These are phyloP conservation scores for Didymella sp. DNA, from an alignment of 2,329 filamentous ascomycete species.

Conservation along the genomic window DNA sequence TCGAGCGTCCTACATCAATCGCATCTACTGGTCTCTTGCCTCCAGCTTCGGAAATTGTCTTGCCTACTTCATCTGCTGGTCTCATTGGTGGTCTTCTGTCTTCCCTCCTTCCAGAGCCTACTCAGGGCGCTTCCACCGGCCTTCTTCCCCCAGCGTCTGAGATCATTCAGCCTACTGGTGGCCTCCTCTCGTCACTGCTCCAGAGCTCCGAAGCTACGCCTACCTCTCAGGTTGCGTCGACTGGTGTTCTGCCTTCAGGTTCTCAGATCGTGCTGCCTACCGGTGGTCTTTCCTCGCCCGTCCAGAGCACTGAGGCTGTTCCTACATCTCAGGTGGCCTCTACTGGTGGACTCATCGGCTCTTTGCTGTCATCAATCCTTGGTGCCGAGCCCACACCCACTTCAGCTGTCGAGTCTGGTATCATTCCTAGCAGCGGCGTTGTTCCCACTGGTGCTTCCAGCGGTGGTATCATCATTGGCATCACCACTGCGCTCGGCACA, in stretches of 20 bases:
- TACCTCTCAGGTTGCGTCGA: conserved; percentile 8
- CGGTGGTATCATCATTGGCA: conserved; percentile 44
- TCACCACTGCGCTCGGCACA: conserved; percentile 46
- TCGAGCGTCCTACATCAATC: conserved; percentile 3
- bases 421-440: conserved; percentile 31
- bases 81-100: conserved; percentile 25
- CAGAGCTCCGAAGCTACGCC: conserved; percentile 1
- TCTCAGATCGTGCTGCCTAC: conserved; percentile 20
- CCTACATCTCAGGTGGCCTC: conserved; percentile 4
- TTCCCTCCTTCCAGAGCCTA: conserved; percentile 22
- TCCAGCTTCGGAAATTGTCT: conserved; percentile 15
- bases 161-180: conserved; percentile 6
- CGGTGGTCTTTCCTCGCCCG: conserved; percentile 22
- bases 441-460: conserved; percentile 30
- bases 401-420: conserved; percentile 32
- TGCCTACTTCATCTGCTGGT: conserved; percentile 20
- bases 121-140: conserved; percentile 12
- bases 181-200: not conserved
- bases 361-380: conserved; percentile 25
- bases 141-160: conserved; percentile 12
- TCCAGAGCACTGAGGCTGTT: conserved; percentile 7
- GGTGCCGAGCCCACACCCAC: conserved; percentile 22
- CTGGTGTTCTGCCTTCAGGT: conserved; percentile 23
- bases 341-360: conserved; percentile 21
- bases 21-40: conserved; percentile 14